These are phyloP conservation scores for Gautieria morchelliformis DNA, from an alignment of 768 basidiomycete species.

Conservation along the genomic window DNA sequence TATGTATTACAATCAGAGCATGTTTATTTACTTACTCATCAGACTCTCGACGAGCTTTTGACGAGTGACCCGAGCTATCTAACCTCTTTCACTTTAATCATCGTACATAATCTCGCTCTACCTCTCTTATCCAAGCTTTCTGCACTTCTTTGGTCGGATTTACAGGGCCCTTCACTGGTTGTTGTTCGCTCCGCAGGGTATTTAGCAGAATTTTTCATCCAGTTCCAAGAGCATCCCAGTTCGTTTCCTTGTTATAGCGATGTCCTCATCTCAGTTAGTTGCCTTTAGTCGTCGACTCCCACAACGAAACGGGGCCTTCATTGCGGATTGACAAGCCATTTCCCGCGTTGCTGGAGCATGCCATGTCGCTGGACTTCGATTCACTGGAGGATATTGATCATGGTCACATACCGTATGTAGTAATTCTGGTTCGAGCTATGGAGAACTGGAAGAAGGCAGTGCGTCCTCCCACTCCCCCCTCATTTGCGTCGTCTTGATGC, in stretches of 20 bases:
- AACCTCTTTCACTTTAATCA: slow-evolving; percentile 63
- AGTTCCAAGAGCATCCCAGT: slow-evolving; percentile 85
- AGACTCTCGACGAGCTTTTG: slow-evolving; percentile 49
- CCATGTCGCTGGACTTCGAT: slow-evolving; percentile 59
- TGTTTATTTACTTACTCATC: neutral
- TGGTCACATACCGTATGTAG: slow-evolving; percentile 81
- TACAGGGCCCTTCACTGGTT: slow-evolving; percentile 56
- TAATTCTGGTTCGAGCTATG: slow-evolving; percentile 75
- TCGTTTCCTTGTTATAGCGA: slow-evolving; percentile 19
- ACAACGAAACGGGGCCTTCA: slow-evolving; percentile 64
- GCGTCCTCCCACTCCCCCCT: slow-evolving; percentile 17
- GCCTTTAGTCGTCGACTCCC: slow-evolving; percentile 72
- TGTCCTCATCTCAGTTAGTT: neutral
- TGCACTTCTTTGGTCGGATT: slow-evolving; percentile 55
- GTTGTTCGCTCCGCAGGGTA: slow-evolving; percentile 83
- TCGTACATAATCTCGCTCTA: slow-evolving; percentile 72
- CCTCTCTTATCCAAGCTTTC: slow-evolving; percentile 49
- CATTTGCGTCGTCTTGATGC: neutral
- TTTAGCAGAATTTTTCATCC: slow-evolving; percentile 78
- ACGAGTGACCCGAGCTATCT: slow-evolving; percentile 44
- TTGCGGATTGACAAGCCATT: slow-evolving; percentile 88
- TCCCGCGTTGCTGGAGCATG: slow-evolving; percentile 67
- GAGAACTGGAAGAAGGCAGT: slow-evolving; percentile 78
- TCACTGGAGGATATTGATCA: slow-evolving; percentile 85
- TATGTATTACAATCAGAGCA: neutral